Conservation (phyloP, 1,284 basidiomycete genomes). For the Inonotus hispidus region DNA sequence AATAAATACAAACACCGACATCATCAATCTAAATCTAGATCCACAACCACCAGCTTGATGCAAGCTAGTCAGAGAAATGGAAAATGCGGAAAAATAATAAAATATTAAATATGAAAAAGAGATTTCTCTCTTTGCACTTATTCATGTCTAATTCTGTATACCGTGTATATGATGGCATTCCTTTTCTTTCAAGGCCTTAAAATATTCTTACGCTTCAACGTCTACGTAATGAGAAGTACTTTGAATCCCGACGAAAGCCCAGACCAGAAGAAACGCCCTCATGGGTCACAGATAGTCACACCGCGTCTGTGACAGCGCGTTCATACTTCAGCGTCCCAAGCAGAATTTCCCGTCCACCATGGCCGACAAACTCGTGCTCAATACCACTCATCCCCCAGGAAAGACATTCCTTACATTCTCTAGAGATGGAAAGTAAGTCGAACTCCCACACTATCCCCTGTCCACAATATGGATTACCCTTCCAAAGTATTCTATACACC, state of each 20-base stretch:
- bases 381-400: constrained; percentile 21
- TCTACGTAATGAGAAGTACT: too few species aligned
- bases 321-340: too few species aligned
- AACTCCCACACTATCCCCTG: not conserved
- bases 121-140: too few species aligned
- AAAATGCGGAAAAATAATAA: too few species aligned
- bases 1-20: not conserved
- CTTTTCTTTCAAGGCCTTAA: too few species aligned
- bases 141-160: not conserved
- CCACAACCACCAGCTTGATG: not conserved
- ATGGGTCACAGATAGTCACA: constrained; percentile 5
- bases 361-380: constrained; percentile 17
- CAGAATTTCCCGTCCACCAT: not conserved
- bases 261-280: too few species aligned
- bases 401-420: constrained; percentile 23
- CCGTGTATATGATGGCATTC: not conserved
- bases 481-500: constrained; percentile 63
- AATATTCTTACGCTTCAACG: too few species aligned
- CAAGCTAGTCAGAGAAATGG: too few species aligned
- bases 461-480: constrained; percentile 19
- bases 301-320: constrained; percentile 1
- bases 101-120: too few species aligned
- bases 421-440: constrained; percentile 23
- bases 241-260: too few species aligned
- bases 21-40: not conserved